Evolutionary conservation across 2,329 filamentous ascomycete genomes (phyloP), one percentile per base, ranked within the genome.

Genomic region (Penicillium hordei): DNA sequence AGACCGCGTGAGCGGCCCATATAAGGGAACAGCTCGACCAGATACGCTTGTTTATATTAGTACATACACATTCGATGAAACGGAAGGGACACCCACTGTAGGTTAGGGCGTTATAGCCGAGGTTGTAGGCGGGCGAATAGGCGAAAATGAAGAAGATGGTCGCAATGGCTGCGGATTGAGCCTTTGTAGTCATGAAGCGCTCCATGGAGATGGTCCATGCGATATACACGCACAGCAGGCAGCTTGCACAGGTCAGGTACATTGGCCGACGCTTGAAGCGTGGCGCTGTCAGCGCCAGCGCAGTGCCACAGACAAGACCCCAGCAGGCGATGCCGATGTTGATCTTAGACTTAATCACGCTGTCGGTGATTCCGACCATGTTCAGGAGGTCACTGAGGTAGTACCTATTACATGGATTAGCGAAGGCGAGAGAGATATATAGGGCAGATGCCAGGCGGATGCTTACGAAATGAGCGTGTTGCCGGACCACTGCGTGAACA

Each of bases 91-190:
- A 40, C 59, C 9, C n/a, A 68, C 65, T 68, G 52, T 68, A 68
- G n/a, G 84, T 86, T 54, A 89, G 75, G 15, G 86, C 83, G 66
- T 88, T 88, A 70, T 87, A 86, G n/a, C 84, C 85, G 49, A 88
- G 78, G 64, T 87, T 87, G 69, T 88, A 88, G 59, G 75, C 78
- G 4, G 84, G 83, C 10, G 79, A 79, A 69, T 86, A 88, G 4
- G 78, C 75, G 60, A 86, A 87, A 63, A 84, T 85, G 71, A 85
- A 87, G 70, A 87, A 81, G 33, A 86, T 65, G 38, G 78, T 70
- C 7, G 74, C 65, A 10, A 70, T 70, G 9, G 76, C 76, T 3
- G 77, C 74, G 25, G 77, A 72, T 17, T 65, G 63, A 34, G 76
- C 75, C 23, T 72, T 62, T 12, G 71, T 71, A 25, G 23, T 70